Evolutionary conservation across 805 yeast genomes (phyloP).

Genomic region (Wickerhamiella sorbophila): DNA sequence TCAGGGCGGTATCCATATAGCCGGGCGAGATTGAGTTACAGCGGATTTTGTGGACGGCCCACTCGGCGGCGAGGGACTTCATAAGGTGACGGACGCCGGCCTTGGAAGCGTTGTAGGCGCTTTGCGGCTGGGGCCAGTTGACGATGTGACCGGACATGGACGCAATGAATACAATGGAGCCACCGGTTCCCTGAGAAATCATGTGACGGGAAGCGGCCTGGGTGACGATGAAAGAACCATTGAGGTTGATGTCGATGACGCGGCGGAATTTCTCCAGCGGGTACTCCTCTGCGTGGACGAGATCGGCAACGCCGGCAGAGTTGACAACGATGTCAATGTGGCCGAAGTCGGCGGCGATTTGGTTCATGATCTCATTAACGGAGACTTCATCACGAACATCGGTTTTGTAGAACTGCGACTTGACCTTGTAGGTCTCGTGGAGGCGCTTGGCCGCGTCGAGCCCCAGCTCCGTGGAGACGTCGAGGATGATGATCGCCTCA

Average conservation of each 20-base stretch:
- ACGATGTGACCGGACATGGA: slow-evolving; percentile 61
- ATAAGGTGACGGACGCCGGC: slow-evolving; percentile 57
- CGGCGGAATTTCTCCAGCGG: slow-evolving; percentile 50
- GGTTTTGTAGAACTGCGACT: slow-evolving; percentile 49
- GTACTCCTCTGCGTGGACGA: slow-evolving; percentile 55
- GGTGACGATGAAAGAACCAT: slow-evolving; percentile 51
- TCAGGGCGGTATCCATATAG: slow-evolving; percentile 56
- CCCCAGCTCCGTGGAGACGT: slow-evolving; percentile 48
- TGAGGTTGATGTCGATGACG: slow-evolving; percentile 48
- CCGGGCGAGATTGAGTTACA: slow-evolving; percentile 59
- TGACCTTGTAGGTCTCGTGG: slow-evolving; percentile 37
- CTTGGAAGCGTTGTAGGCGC: slow-evolving; percentile 58
- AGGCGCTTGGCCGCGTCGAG: slow-evolving; percentile 45
- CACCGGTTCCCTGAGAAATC: slow-evolving; percentile 41
- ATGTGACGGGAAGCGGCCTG: slow-evolving; percentile 55
- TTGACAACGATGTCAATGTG: slow-evolving; percentile 43
- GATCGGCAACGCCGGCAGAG: slow-evolving; percentile 56
- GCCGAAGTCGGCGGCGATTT: slow-evolving; percentile 40
- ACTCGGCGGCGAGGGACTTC: slow-evolving; percentile 55
- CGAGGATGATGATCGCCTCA: slow-evolving; percentile 38
- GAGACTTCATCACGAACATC: slow-evolving; percentile 41
- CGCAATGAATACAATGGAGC: slow-evolving; percentile 49
- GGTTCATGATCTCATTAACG: slow-evolving; percentile 38
- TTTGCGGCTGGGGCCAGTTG: slow-evolving; percentile 60
- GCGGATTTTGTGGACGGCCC: slow-evolving; percentile 55